Evolutionary conservation across 345 rosid species (phyloP), one percentile per base, ranked within the genome.

Genomic region (Ailanthus altissimus): DNA sequence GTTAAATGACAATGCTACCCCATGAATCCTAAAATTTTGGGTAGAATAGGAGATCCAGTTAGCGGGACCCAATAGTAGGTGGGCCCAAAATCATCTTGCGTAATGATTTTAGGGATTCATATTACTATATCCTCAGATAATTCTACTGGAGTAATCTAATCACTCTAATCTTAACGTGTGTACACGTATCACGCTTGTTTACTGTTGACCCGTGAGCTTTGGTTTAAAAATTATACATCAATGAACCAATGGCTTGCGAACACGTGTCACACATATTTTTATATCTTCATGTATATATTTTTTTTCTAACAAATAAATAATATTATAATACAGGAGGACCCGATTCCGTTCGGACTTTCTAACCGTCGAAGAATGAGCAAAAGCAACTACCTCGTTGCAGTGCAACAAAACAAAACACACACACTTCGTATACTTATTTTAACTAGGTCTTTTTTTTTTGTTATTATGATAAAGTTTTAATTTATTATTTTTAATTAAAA

Each of bases 361-460:
- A 80, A 81, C 82, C 32, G 84, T 80, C 79, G 73, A 68, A 74
- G 70, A 49, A 42, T 16, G 76, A 40, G 76, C 64, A 72, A 42
- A 32, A 36, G 72, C 73, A 38, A 72, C 80, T 50, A 32, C 74
- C 72, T 45, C 46, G 59, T 56, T 60, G 81, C 80, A 70, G 80
- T 78, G 72, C 75, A 49, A 51, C 47, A 47, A 32, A 32, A 32
- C 1, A 32, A 32, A 32, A 72, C 13, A 42, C 73, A 73, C 71
- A 53, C 47, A 64, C 77, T 51, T 60, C 50, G 59, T 76, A 74
- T 68, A 74, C 70, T 45, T 74, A n/a, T 80, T 45, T 50, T 15
- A 68, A 58, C 18, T 18, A 47, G 57, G 45, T 66, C 47, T 47
- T 32, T 36, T 56, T 10, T 26, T 20, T n/a, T 23, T 53, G 4